These are phyloP conservation scores for Nephelium lappaceum DNA, from an alignment of 345 rosid species.

Conservation along the genomic window DNA sequence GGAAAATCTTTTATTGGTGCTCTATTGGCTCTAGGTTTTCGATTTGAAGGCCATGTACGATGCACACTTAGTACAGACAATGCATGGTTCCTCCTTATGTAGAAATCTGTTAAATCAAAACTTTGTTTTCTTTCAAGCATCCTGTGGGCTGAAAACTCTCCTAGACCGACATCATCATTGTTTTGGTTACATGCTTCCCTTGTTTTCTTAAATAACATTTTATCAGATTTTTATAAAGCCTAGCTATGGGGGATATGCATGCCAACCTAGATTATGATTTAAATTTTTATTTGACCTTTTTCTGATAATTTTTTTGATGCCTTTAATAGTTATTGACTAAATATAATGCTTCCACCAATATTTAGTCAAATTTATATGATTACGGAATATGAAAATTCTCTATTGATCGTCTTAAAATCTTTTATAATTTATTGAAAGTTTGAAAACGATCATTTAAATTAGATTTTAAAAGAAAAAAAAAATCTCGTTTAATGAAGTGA, in stretches of 20 bases:
- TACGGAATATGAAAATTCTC: too few species aligned
- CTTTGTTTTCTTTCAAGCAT: neutral
- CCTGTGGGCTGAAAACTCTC: constrained; percentile 3
- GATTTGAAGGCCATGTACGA: constrained; percentile 18
- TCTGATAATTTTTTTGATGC: too few species aligned
- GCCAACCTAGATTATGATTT: neutral
- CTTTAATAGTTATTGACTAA: too few species aligned
- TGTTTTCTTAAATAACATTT: neutral
- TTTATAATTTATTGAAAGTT: too few species aligned
- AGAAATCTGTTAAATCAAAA: constrained; percentile 17
- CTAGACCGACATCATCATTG: constrained; percentile 10
- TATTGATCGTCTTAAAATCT: too few species aligned
- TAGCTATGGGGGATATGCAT: too few species aligned
- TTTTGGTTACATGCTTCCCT: neutral
- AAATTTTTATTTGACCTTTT: neutral
- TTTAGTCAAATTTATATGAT: neutral
- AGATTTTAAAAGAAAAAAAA: neutral
- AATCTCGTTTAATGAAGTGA: too few species aligned
- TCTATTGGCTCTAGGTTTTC: neutral
- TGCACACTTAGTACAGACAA: constrained; percentile 14
- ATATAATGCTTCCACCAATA: neutral
- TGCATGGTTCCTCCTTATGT: neutral
- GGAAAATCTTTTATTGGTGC: neutral
- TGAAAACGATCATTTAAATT: neutral
- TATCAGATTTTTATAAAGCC: neutral